These are phyloP conservation scores for Candida schatavii DNA, from an alignment of 805 yeast genomes.

Conservation along the genomic window DNA sequence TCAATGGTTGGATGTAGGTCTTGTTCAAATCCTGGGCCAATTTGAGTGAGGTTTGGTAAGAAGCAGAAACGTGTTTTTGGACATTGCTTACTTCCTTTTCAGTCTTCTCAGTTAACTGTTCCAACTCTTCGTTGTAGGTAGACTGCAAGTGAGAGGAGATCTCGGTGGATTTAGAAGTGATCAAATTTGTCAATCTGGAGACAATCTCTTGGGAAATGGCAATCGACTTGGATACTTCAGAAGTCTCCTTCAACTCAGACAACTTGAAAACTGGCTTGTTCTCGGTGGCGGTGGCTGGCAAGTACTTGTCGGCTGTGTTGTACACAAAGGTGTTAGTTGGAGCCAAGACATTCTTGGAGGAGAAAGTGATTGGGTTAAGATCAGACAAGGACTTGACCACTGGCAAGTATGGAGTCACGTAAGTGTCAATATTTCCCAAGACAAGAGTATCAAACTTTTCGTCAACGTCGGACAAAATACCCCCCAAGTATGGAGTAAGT, in stretches of 20 bases:
- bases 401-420: constrained; percentile 11
- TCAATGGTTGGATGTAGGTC: constrained; percentile 38
- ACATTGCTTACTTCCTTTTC: constrained; percentile 23
- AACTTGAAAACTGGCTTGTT: constrained; percentile 27
- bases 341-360: constrained; percentile 8
- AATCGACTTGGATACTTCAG: constrained; percentile 18
- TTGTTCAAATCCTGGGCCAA: constrained; percentile 32
- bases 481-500: constrained; percentile 18
- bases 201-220: constrained; percentile 18
- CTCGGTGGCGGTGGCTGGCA: constrained; percentile 23
- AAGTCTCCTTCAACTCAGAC: constrained; percentile 12
- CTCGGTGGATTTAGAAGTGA: constrained; percentile 25
- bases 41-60: constrained; percentile 32
- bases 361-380: constrained; percentile 8
- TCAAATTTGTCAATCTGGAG: constrained; percentile 19
- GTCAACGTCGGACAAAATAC: constrained; percentile 20
- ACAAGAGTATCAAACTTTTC: constrained; percentile 20
- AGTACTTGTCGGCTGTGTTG: constrained; percentile 19
- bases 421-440: constrained; percentile 22
- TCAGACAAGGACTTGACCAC: constrained; percentile 6
- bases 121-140: constrained; percentile 35
- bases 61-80: constrained; percentile 32
- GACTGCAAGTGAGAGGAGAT: constrained; percentile 27
- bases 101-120: constrained; percentile 13
- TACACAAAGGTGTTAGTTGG: constrained; percentile 15